Evolutionary conservation across 2,329 filamentous ascomycete genomes (phyloP).

Genomic region (Leptographium flavum): DNA sequence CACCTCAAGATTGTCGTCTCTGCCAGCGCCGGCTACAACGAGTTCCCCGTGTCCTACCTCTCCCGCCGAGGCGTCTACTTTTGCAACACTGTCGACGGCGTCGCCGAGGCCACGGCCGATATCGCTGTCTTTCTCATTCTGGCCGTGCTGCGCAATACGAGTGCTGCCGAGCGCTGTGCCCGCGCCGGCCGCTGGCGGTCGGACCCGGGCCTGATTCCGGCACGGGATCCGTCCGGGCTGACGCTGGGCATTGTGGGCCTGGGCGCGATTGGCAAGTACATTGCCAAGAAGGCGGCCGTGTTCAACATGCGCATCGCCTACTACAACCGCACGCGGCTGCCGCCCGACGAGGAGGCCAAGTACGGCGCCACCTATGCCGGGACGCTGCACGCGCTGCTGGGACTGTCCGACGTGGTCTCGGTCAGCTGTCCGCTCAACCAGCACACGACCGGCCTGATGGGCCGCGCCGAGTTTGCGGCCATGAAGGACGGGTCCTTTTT

Average conservation of each 20-base stretch:
- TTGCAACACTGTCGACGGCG: constrained; percentile 38
- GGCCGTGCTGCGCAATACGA: constrained; percentile 24
- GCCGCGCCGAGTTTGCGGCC: constrained; percentile 11
- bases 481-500: constrained; percentile 19
- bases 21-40: constrained; percentile 31
- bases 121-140: constrained; percentile 17
- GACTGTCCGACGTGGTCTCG: constrained; percentile 25
- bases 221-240: constrained; percentile 26
- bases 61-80: constrained; percentile 30
- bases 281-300: constrained; percentile 22
- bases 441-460: constrained; percentile 19
- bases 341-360: constrained; percentile 19
- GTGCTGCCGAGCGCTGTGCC: constrained; percentile 21
- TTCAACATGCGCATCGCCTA: constrained; percentile 31
- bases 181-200: constrained; percentile 24
- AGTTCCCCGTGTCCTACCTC: constrained; percentile 30
- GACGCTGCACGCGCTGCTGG: constrained; percentile 24
- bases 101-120: constrained; percentile 27
- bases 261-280: constrained; percentile 30
- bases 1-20: constrained; percentile 30
- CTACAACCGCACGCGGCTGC: constrained; percentile 24
- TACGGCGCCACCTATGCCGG: constrained; percentile 22
- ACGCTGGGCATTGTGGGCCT: constrained; percentile 33
- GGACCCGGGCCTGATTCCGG: constrained; percentile 17
- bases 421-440: constrained; percentile 25